These are phyloP conservation scores for Hymenochaete sp. DNA, from an alignment of 1,284 basidiomycete species.

Conservation along the genomic window DNA sequence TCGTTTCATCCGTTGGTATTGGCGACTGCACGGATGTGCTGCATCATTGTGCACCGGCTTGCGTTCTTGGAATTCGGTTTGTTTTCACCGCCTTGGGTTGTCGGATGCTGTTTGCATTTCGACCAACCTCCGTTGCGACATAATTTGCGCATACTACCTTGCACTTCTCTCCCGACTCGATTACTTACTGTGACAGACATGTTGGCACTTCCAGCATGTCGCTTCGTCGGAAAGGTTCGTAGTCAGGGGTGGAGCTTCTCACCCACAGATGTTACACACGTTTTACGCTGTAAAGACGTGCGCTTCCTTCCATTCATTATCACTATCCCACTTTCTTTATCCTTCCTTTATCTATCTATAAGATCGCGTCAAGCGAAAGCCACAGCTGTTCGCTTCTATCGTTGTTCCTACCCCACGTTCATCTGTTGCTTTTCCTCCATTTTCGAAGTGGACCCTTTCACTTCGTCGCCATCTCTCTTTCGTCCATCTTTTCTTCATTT, in stretches of 20 bases:
- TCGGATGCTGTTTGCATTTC: no score
- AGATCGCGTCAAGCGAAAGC: no score
- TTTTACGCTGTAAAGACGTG: no score
- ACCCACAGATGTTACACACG: no score
- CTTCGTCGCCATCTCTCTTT: conserved; percentile 19
- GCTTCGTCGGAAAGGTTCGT: no score
- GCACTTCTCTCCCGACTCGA: no score
- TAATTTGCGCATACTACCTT: no score
- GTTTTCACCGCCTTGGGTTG: background rate
- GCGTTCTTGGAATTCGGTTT: background rate
- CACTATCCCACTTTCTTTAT: background rate
- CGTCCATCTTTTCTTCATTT: conserved; percentile 23
- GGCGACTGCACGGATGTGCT: background rate
- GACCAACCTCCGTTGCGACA: no score
- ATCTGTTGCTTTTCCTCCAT: conserved; percentile 19
- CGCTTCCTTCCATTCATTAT: background rate
- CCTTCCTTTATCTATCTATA: background rate
- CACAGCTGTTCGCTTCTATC: conserved; percentile 7
- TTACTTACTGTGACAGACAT: no score
- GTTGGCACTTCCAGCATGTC: no score
- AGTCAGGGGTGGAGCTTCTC: no score
- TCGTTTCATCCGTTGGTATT: background rate
- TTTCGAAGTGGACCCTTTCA: conserved; percentile 14
- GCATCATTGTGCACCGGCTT: background rate
- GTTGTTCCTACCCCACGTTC: background rate